phyloP scores from a whole-genome alignment of 106 monocot genomes.

The Dendrobium nobile region DNA sequence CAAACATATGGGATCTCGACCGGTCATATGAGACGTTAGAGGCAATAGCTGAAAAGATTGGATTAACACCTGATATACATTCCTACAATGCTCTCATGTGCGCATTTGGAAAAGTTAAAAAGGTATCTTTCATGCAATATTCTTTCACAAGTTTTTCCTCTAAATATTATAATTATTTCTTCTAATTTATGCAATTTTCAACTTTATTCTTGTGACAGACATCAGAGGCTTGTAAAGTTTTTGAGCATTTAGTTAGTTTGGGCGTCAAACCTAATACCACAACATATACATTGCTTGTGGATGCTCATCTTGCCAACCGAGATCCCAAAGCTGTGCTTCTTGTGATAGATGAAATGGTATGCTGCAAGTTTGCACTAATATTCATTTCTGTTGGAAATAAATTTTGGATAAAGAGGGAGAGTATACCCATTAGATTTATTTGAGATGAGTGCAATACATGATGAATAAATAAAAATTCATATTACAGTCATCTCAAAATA shows the following conservation, averaged over 20 bases:
- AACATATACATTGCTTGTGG: conserved; percentile 67
- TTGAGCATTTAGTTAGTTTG: conserved; percentile 76
- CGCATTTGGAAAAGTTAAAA: conserved; percentile 79
- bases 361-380: not conserved
- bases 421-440: no score
- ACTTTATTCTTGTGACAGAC: conserved; percentile 36
- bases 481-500: no score
- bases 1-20: conserved; percentile 99
- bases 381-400: no score
- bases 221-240: conserved; percentile 74
- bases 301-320: conserved; percentile 79
- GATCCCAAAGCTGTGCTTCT: conserved; percentile 68
- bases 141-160: no score
- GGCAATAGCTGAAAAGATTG: conserved; percentile 65
- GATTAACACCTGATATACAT: conserved; percentile 76
- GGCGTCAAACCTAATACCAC: conserved; percentile 82
- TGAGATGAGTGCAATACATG: no score
- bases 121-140: conserved; percentile 30
- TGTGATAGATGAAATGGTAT: conserved; percentile 74
- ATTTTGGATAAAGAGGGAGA: no score
- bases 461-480: no score
- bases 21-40: conserved; percentile 91
- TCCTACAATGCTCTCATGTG: conserved; percentile 86
- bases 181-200: not conserved
- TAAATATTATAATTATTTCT: not conserved